Percentiles rank a stretch among this genome's conserved stretches.
These are phyloP conservation scores for Stemphylium lycopersici DNA, from an alignment of 2,329 filamentous ascomycete genomes.

Conservation along the genomic window DNA sequence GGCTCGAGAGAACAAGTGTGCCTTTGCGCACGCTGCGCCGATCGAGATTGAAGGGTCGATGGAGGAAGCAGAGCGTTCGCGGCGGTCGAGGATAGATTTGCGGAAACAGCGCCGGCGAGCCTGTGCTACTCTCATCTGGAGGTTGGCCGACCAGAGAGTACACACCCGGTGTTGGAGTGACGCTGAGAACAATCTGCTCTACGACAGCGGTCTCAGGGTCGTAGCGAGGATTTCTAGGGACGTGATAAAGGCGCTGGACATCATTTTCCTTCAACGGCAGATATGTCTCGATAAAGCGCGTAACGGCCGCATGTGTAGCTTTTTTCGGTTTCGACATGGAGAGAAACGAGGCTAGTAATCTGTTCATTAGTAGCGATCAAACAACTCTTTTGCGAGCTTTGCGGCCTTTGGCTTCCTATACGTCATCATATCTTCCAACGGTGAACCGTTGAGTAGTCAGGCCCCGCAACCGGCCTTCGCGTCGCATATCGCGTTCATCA, in stretches of 20 bases:
- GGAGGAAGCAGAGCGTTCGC: conserved; percentile 42
- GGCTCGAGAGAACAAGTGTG: conserved; percentile 43
- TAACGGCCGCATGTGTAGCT: conserved; percentile 38
- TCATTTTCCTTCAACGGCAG: conserved; percentile 43
- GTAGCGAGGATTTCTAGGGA: conserved; percentile 21
- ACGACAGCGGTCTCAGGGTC: conserved; percentile 33
- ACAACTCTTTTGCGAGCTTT: conserved; percentile 7
- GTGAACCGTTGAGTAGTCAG: neutral
- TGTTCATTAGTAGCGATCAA: conserved; percentile 12
- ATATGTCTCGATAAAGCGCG: conserved; percentile 34
- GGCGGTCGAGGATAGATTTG: conserved; percentile 19
- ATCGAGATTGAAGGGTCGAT: conserved; percentile 42
- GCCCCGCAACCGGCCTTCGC: neutral
- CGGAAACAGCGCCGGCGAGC: neutral
- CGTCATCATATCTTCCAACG: conserved; percentile 27
- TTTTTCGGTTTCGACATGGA: conserved; percentile 29
- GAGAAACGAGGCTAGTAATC: neutral
- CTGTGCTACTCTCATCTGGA: conserved; percentile 7
- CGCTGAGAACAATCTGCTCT: conserved; percentile 41
- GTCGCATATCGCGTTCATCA: neutral
- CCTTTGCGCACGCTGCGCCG: conserved; percentile 33
- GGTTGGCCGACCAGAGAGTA: conserved; percentile 35
- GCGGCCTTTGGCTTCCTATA: conserved; percentile 16
- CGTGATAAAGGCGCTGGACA: conserved; percentile 44
- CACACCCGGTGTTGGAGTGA: conserved; percentile 39